phyloP scores from a whole-genome alignment of 2,329 filamentous ascomycete genomes.

The Sarocladium brachiariae region DNA sequence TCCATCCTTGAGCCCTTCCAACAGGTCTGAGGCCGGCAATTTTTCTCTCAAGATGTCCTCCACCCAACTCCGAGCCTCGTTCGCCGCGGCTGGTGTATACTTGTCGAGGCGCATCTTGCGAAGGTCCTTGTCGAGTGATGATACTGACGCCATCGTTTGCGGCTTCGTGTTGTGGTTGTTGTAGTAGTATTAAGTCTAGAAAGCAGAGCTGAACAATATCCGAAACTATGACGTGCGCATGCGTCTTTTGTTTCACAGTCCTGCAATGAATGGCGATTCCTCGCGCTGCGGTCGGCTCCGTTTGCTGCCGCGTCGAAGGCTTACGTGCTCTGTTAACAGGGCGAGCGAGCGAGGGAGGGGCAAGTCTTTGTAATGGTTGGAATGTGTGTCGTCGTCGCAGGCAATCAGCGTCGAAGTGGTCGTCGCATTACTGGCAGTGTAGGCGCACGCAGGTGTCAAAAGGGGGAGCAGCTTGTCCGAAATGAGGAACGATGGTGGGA shows the following conservation, averaged over 20 bases:
- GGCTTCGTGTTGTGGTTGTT: constrained; percentile 14
- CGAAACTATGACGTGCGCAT: not conserved
- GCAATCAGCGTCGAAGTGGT: constrained; percentile 1
- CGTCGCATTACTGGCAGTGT: constrained; percentile 3
- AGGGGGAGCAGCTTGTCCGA: not conserved
- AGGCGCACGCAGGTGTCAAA: not conserved
- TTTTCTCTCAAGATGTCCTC: constrained; percentile 70
- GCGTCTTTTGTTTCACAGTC: constrained; percentile 2
- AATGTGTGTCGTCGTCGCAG: constrained; percentile 8
- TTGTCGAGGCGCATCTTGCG: constrained; percentile 85
- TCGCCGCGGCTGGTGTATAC: constrained; percentile 85
- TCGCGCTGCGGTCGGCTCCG: not conserved
- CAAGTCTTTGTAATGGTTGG: not conserved
- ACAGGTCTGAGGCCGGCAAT: constrained; percentile 66
- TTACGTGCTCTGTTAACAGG: not conserved
- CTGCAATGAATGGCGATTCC: not conserved
- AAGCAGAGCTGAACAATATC: not conserved
- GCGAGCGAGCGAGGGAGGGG: not conserved
- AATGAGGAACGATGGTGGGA: not conserved
- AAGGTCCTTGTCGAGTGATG: constrained; percentile 91
- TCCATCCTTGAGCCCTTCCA: constrained; percentile 84
- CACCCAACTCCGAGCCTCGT: constrained; percentile 81
- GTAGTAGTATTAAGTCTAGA: not conserved
- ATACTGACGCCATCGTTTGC: constrained; percentile 91
- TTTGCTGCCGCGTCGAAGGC: not conserved